These are phyloP conservation scores for Metschnikowia lunata DNA, from an alignment of 805 yeast genomes.

Conservation along the genomic window DNA sequence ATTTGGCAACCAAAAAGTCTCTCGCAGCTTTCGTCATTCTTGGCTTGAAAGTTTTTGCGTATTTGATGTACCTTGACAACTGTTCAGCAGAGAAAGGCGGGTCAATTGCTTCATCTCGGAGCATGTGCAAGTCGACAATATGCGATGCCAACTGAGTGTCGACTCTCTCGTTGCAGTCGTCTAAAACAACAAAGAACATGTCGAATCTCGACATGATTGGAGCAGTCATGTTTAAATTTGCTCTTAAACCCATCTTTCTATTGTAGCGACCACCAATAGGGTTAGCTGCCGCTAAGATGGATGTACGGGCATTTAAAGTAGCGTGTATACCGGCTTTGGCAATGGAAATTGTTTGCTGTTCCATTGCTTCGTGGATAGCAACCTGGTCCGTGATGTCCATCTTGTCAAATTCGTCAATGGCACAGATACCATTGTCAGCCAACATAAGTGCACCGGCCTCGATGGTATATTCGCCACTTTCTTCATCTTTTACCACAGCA, in stretches of 20 bases:
- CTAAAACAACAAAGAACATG: constrained; percentile 87
- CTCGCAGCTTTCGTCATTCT: constrained; percentile 78
- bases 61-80: constrained; percentile 79
- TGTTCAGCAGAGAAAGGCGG: constrained; percentile 90
- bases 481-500: constrained; percentile 95
- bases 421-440: constrained; percentile 97
- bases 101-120: constrained; percentile 80
- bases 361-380: constrained; percentile 99
- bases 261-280: constrained; percentile 97
- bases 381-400: constrained; percentile 96
- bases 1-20: constrained; percentile 66
- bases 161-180: constrained; percentile 86
- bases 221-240: constrained; percentile 92
- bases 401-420: constrained; percentile 97
- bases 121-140: constrained; percentile 89
- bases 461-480: constrained; percentile 92
- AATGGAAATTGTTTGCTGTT: constrained; percentile 96
- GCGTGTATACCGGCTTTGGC: constrained; percentile 99
- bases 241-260: constrained; percentile 74
- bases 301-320: constrained; percentile 92
- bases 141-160: constrained; percentile 90
- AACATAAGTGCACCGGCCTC: constrained; percentile 99
- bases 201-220: constrained; percentile 99
- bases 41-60: constrained; percentile 92
- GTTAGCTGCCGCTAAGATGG: constrained; percentile 97